A percentile compares a stretch with the other conserved stretches of the same genome.
Conservation (phyloP, 371 early-diverging fungal genomes). For the Mortierella sp. region DNA sequence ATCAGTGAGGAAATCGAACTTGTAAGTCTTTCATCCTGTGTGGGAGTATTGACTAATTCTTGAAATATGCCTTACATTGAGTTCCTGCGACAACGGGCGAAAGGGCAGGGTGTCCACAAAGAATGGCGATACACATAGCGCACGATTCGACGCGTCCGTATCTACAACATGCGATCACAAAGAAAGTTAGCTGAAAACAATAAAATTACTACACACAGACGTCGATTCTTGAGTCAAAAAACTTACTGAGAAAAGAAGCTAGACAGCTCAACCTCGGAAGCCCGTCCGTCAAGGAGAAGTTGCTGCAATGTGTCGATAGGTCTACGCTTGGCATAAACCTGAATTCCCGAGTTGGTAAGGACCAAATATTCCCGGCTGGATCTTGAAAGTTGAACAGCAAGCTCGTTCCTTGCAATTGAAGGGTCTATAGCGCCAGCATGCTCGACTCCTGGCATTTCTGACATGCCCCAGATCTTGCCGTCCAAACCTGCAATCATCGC, state of each 20-base stretch:
- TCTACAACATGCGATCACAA: slow-evolving; percentile 1
- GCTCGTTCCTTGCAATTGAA: slow-evolving; percentile 67
- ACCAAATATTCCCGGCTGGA: slow-evolving; percentile 79
- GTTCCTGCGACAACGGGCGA: slow-evolving; percentile 39
- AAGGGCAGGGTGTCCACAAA: slow-evolving; percentile 44
- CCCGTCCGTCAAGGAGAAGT: slow-evolving; percentile 55
- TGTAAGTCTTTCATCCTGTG: neutral
- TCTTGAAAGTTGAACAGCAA: slow-evolving; percentile 70
- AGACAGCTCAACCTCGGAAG: slow-evolving; percentile 61
- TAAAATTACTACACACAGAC: too few species aligned
- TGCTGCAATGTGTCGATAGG: slow-evolving; percentile 82
- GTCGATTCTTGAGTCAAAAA: neutral
- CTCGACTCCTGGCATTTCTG: slow-evolving; percentile 64
- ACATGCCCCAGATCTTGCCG: slow-evolving; percentile 87
- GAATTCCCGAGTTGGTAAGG: slow-evolving; percentile 77
- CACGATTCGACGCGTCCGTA: slow-evolving; percentile 53
- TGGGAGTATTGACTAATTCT: neutral
- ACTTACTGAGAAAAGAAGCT: slow-evolving; percentile 73
- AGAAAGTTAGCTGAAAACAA: slow-evolving; percentile 42
- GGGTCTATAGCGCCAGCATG: slow-evolving; percentile 47
- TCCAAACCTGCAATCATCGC: slow-evolving; percentile 63
- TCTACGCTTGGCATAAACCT: slow-evolving; percentile 74
- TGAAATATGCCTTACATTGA: slow-evolving; percentile 29
- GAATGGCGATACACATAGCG: slow-evolving; percentile 55
- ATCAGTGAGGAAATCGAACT: neutral